Evolutionary conservation across 805 yeast genomes (phyloP).

Genomic region (Wickerhamiella lipophila): DNA sequence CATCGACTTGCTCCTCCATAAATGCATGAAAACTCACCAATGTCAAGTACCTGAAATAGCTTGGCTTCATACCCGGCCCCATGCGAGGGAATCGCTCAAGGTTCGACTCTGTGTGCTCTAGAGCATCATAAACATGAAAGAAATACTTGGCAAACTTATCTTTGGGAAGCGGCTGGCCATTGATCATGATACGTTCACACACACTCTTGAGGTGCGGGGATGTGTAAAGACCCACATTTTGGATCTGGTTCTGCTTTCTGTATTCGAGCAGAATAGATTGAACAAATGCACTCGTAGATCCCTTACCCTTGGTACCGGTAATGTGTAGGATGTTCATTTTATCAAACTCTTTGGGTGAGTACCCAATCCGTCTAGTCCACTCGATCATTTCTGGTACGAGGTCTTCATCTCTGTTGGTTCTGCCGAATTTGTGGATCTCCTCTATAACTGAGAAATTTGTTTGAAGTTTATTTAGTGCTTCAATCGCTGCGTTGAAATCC

Average conservation of each 20-base stretch:
- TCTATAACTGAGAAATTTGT: slow-evolving; percentile 85
- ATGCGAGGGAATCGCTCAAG: slow-evolving; percentile 55
- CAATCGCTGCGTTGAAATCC: slow-evolving; percentile 56
- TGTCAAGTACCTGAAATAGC: slow-evolving; percentile 84
- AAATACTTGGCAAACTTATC: slow-evolving; percentile 74
- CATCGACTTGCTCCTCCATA: slow-evolving; percentile 73
- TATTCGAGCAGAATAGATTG: slow-evolving; percentile 68
- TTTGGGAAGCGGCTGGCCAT: slow-evolving; percentile 76
- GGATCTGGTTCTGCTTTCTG: slow-evolving; percentile 29
- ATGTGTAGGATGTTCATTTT: slow-evolving; percentile 72
- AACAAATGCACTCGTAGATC: slow-evolving; percentile 92
- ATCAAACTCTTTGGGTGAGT: slow-evolving; percentile 53
- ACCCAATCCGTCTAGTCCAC: slow-evolving; percentile 63
- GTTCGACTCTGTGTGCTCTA: slow-evolving; percentile 48
- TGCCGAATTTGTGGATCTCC: slow-evolving; percentile 61
- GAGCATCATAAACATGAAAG: slow-evolving; percentile 84
- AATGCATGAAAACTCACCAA: slow-evolving; percentile 84
- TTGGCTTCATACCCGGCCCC: slow-evolving; percentile 65
- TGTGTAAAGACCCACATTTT: slow-evolving; percentile 81
- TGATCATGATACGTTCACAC: slow-evolving; percentile 76
- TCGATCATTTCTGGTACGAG: slow-evolving; percentile 78
- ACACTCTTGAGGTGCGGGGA: slow-evolving; percentile 93
- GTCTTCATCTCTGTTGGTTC: slow-evolving; percentile 41
- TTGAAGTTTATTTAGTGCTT: slow-evolving; percentile 73
- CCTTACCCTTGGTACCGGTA: slow-evolving; percentile 98